Conservation (phyloP, 1,284 basidiomycete genomes). For the Boletus mariae region DNA sequence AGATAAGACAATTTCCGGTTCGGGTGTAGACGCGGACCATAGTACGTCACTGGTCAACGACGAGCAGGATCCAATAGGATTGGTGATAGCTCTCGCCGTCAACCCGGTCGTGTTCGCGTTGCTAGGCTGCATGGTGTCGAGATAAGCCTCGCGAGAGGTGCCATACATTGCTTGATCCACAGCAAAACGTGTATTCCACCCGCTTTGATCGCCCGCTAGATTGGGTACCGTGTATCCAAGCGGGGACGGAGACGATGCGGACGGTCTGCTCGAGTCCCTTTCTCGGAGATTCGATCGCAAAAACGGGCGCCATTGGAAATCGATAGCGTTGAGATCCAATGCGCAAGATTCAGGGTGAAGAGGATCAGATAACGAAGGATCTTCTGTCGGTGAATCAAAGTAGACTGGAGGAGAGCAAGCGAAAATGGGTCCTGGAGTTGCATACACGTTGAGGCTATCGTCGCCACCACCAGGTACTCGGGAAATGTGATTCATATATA, state of each 20-base stretch:
- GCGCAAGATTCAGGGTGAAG: constrained; percentile 33
- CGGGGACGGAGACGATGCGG: background rate
- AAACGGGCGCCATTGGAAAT: constrained; percentile 54
- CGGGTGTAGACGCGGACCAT: constrained; percentile 36
- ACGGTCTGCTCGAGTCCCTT: background rate
- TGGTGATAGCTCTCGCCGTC: background rate
- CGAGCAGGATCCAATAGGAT: constrained; percentile 5
- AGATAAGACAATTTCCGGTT: constrained; percentile 46
- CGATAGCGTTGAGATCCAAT: constrained; percentile 40
- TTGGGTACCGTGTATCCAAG: constrained; percentile 7
- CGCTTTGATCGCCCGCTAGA: constrained; percentile 17
- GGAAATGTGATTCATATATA: constrained; percentile 2
- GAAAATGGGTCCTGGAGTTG: constrained; percentile 33
- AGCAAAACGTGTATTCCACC: constrained; percentile 10
- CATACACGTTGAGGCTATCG: constrained; percentile 22
- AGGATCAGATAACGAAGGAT: constrained; percentile 44
- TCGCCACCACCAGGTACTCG: constrained; percentile 6
- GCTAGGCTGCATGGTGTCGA: constrained; percentile 7
- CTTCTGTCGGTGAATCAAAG: constrained; percentile 53
- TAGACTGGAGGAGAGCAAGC: constrained; percentile 36
- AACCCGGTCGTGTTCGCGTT: constrained; percentile 3
- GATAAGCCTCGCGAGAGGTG: constrained; percentile 14
- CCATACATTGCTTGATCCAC: constrained; percentile 10
- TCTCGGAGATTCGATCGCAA: constrained; percentile 20
- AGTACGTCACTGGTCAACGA: constrained; percentile 19